phyloP scores from a whole-genome alignment of 495 filamentous ascomycete species.

The Immersiella caudata region DNA sequence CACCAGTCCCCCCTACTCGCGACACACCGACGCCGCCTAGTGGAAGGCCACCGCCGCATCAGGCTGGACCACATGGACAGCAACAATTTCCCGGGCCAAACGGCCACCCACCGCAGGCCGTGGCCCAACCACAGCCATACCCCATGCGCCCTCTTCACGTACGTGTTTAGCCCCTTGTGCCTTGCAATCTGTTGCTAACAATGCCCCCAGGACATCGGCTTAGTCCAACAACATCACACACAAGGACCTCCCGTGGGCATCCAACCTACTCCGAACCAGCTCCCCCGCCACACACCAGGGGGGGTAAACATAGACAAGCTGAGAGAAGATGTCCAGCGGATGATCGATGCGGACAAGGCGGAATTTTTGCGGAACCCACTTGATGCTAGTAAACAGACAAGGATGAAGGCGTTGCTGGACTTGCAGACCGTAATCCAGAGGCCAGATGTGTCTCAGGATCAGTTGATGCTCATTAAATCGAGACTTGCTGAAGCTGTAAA shows the following conservation, averaged over 20 bases:
- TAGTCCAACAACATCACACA: slow-evolving; percentile 20
- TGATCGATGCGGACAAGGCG: slow-evolving; percentile 69
- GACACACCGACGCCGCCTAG: slow-evolving; percentile 72
- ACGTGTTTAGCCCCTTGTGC: slow-evolving; percentile 13
- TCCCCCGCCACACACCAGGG: slow-evolving; percentile 41
- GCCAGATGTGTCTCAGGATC: slow-evolving; percentile 76
- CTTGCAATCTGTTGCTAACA: slow-evolving; percentile 22
- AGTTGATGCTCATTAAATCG: slow-evolving; percentile 77
- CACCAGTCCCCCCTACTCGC: slow-evolving; percentile 57
- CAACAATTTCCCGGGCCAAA: slow-evolving; percentile 27
- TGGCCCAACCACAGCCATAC: slow-evolving; percentile 29
- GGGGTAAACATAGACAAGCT: slow-evolving; percentile 69
- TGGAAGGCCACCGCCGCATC: slow-evolving; percentile 35
- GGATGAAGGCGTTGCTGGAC: slow-evolving; percentile 83
- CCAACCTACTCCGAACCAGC: slow-evolving; percentile 24
- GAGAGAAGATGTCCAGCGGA: slow-evolving; percentile 75
- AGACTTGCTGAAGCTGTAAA: slow-evolving; percentile 70
- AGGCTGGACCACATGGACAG: slow-evolving; percentile 32
- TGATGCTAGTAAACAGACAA: slow-evolving; percentile 72
- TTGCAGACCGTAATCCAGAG: slow-evolving; percentile 78
- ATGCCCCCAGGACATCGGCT: slow-evolving; percentile 29
- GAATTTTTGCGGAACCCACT: slow-evolving; percentile 72
- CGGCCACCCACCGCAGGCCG: slow-evolving; percentile 24
- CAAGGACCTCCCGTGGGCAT: slow-evolving; percentile 30
- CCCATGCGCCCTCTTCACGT: slow-evolving; percentile 33